phyloP scores from a whole-genome alignment of 176 grass and related monocot genomes.

The Aegilops longissima region DNA sequence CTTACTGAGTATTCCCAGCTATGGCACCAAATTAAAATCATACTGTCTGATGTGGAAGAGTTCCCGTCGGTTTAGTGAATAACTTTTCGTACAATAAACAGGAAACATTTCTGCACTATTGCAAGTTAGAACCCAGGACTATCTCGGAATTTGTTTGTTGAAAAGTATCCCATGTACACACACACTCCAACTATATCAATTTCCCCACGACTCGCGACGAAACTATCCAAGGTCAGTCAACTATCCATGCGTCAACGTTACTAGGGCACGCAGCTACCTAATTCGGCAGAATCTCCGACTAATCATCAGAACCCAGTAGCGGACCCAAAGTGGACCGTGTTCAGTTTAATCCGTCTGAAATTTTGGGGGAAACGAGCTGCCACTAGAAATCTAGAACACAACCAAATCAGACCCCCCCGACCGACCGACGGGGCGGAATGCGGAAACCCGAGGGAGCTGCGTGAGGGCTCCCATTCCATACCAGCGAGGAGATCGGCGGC shows the following conservation, averaged over 20 bases:
- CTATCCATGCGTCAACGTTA: neutral
- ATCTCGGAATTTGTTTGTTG: neutral
- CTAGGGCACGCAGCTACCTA: too few species aligned
- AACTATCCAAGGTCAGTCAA: neutral
- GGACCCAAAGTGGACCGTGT: neutral
- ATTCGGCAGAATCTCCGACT: neutral
- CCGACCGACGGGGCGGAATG: neutral
- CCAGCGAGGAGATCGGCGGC: neutral
- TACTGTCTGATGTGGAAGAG: neutral
- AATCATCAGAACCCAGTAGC: neutral
- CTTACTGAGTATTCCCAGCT: neutral
- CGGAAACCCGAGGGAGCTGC: neutral
- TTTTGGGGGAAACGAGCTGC: neutral
- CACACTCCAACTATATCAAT: neutral
- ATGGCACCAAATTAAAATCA: neutral
- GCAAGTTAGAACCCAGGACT: neutral
- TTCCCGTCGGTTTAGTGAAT: too few species aligned
- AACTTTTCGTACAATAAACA: neutral
- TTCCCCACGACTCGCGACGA: neutral
- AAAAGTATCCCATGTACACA: neutral
- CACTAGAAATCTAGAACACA: neutral
- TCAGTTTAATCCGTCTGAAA: neutral
- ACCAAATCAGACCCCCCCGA: neutral
- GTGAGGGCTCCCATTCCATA: neutral
- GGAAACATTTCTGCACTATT: neutral